Evolutionary conservation across 148 eudicot genomes (phyloP).

Genomic region (Silene latifolia): DNA sequence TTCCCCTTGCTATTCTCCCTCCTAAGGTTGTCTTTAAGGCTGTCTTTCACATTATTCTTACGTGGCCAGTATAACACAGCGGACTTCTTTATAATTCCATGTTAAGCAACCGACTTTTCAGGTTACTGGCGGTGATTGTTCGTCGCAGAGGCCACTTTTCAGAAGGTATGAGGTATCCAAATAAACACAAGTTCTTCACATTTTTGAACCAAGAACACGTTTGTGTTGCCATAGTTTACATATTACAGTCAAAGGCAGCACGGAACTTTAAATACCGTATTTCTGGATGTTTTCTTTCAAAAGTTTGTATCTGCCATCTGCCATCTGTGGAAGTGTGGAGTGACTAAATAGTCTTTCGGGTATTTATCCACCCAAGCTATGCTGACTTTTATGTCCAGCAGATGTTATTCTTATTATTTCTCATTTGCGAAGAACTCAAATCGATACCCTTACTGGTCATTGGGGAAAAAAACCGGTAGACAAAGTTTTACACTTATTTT

Average conservation of each 20-base stretch:
- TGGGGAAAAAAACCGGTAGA: no score
- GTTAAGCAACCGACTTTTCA: slow-evolving; percentile 30
- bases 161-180: slow-evolving; percentile 41
- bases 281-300: not conserved
- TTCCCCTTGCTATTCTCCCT: slow-evolving; percentile 34
- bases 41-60: slow-evolving; percentile 6
- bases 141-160: slow-evolving; percentile 32
- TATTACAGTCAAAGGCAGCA: not conserved
- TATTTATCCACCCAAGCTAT: not conserved
- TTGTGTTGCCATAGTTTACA: not conserved
- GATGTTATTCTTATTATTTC: no score
- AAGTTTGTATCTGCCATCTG: not conserved
- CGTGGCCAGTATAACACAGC: slow-evolving; percentile 7
- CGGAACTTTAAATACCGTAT: not conserved
- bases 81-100: not conserved
- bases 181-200: slow-evolving; percentile 8
- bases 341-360: not conserved
- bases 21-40: slow-evolving; percentile 41
- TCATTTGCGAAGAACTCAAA: not conserved
- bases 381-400: no score
- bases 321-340: not conserved
- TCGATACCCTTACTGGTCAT: no score
- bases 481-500: no score
- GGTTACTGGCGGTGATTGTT: slow-evolving; percentile 42
- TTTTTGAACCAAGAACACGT: not conserved